Percentiles rank a stretch among this genome's conserved stretches.
phyloP scores from a whole-genome alignment of 2,329 filamentous ascomycete species.

The Talaromyces pinophilus region DNA sequence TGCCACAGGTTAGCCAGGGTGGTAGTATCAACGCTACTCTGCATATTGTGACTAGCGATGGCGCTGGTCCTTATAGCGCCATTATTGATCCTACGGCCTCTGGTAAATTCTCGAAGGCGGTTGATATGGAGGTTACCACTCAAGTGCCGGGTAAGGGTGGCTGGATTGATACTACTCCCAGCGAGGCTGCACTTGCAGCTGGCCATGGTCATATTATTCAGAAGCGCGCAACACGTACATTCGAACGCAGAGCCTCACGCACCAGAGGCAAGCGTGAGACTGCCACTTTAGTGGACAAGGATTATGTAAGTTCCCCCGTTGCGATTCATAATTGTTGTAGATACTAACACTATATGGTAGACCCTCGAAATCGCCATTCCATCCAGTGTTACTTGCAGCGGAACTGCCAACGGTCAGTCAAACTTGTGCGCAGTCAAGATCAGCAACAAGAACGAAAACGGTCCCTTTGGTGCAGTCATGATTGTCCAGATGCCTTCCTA shows the following conservation, averaged over 20 bases:
- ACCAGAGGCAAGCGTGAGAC: neutral
- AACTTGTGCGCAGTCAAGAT: constrained; percentile 11
- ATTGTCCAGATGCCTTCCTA: constrained; percentile 10
- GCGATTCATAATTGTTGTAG: neutral
- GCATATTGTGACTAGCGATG: constrained; percentile 12
- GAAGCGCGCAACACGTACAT: neutral
- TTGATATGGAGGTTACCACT: neutral
- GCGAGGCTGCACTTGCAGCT: neutral
- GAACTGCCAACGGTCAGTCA: neutral
- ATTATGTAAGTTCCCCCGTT: neutral
- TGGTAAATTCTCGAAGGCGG: neutral
- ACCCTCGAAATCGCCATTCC: neutral
- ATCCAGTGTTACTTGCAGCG: neutral
- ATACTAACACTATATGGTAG: neutral
- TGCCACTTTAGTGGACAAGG: neutral
- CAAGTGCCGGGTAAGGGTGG: neutral
- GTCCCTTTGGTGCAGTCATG: constrained; percentile 13
- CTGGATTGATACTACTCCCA: neutral
- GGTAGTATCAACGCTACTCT: constrained; percentile 12
- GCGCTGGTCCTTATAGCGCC: constrained; percentile 6
- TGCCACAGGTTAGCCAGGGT: constrained; percentile 7
- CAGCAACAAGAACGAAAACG: constrained; percentile 13
- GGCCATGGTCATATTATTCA: neutral
- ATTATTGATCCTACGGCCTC: constrained; percentile 5
- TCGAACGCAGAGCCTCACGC: neutral